Conservation (phyloP, 164 flowering plant species). For the Vitis vinifera region DNA sequence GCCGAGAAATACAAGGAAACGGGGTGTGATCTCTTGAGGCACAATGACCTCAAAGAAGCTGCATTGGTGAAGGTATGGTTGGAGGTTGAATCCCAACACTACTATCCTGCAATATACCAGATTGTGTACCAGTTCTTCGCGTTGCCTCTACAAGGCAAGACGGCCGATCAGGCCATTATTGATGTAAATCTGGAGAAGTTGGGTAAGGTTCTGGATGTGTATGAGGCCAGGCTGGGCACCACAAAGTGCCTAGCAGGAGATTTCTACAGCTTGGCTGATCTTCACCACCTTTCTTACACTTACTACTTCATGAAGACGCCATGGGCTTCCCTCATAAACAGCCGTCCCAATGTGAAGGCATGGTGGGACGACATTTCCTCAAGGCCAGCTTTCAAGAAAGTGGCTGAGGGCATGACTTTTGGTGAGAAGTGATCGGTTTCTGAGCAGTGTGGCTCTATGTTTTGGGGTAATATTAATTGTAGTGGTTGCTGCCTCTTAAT, state of each 20-base stretch:
- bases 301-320: slow-evolving; percentile 53
- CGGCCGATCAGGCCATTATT: slow-evolving; percentile 33
- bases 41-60: slow-evolving; percentile 30
- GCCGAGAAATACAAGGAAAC: slow-evolving; percentile 45
- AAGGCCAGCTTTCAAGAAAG: slow-evolving; percentile 43
- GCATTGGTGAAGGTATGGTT: slow-evolving; percentile 52
- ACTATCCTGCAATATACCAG: slow-evolving; percentile 35
- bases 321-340: slow-evolving; percentile 31
- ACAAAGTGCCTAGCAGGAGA: slow-evolving; percentile 63
- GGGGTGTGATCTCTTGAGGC: slow-evolving; percentile 41
- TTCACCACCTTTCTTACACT: slow-evolving; percentile 48
- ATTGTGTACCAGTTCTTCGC: slow-evolving; percentile 38
- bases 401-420: slow-evolving; percentile 30
- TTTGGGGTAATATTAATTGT: no score
- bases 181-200: slow-evolving; percentile 44
- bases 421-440: slow-evolving; percentile 10
- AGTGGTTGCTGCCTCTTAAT: no score
- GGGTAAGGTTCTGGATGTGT: slow-evolving; percentile 57
- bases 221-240: slow-evolving; percentile 43
- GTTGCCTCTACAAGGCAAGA: slow-evolving; percentile 34
- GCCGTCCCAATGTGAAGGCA: slow-evolving; percentile 55
- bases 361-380: slow-evolving; percentile 66
- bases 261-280: slow-evolving; percentile 52
- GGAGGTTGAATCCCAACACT: slow-evolving; percentile 67
- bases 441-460: no score